These are phyloP conservation scores for Leptomonas pyrrhocoris DNA, from an alignment of 208 protist species.

Conservation along the genomic window DNA sequence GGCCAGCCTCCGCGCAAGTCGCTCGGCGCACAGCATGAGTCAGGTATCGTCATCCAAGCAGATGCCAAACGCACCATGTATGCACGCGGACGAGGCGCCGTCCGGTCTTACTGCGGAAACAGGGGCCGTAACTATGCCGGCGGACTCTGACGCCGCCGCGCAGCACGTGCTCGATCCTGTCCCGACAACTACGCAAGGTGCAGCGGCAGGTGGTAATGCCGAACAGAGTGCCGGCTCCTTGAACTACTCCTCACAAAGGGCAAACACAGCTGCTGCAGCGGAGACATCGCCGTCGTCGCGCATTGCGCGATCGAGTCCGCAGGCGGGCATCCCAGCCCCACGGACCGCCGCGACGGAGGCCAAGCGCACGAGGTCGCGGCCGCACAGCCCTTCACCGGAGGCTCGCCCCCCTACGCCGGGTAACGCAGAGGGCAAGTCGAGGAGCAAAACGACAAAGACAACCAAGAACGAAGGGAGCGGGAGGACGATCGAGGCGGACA, in stretches of 20 bases:
- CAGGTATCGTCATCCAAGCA: constrained; percentile 1
- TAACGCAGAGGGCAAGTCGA: neutral
- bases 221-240: neutral
- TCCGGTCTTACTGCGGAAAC: constrained; percentile 1
- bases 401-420: neutral
- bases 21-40: constrained; percentile 6
- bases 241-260: neutral
- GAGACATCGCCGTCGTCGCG: neutral
- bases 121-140: neutral
- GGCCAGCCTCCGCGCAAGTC: neutral
- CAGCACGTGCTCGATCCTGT: neutral
- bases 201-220: neutral
- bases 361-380: neutral
- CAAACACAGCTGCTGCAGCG: neutral
- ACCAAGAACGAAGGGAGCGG: neutral
- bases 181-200: neutral
- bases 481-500: neutral
- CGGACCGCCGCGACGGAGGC: neutral
- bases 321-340: constrained; percentile 9
- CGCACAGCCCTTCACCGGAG: constrained; percentile 10
- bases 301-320: constrained; percentile 8
- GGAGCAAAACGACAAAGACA: neutral
- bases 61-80: neutral
- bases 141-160: neutral
- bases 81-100: constrained; percentile 9